These are phyloP conservation scores for Aspergillus niger DNA, from an alignment of 2,329 filamentous ascomycete genomes.

Conservation along the genomic window DNA sequence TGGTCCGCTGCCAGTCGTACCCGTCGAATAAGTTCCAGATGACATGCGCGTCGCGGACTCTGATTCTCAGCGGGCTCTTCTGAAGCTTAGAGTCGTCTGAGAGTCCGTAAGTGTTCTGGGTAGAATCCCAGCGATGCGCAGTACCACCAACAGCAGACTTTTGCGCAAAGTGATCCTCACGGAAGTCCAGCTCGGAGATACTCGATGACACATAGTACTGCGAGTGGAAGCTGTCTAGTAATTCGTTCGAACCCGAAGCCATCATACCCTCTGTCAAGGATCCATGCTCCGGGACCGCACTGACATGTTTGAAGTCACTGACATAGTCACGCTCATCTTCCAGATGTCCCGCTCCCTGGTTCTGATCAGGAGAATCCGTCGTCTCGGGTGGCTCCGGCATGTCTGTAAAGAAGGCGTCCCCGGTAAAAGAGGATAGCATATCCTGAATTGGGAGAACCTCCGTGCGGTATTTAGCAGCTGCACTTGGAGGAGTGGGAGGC, in stretches of 20 bases:
- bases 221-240: constrained; percentile 56
- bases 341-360: constrained; percentile 42
- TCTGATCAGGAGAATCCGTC: constrained; percentile 47
- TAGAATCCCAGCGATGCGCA: constrained; percentile 78
- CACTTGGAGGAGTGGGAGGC: constrained; percentile 80
- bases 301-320: constrained; percentile 57
- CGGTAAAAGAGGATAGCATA: constrained; percentile 85
- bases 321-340: constrained; percentile 53
- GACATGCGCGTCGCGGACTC: constrained; percentile 81
- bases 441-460: constrained; percentile 83
- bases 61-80: constrained; percentile 72
- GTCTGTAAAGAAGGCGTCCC: constrained; percentile 69
- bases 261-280: constrained; percentile 29
- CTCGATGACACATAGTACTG: constrained; percentile 58
- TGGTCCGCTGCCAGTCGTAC: constrained; percentile 90
- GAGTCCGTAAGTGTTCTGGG: constrained; percentile 71
- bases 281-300: constrained; percentile 36
- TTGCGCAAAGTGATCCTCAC: constrained; percentile 75
- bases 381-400: constrained; percentile 38
- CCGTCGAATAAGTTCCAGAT: constrained; percentile 99
- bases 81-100: constrained; percentile 63
- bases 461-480: constrained; percentile 82
- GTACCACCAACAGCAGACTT: constrained; percentile 63
- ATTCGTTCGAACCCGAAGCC: constrained; percentile 38
- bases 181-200: constrained; percentile 67